These are phyloP conservation scores for Verticillium dahliae DNA, from an alignment of 2,329 filamentous ascomycete species.

Conservation along the genomic window DNA sequence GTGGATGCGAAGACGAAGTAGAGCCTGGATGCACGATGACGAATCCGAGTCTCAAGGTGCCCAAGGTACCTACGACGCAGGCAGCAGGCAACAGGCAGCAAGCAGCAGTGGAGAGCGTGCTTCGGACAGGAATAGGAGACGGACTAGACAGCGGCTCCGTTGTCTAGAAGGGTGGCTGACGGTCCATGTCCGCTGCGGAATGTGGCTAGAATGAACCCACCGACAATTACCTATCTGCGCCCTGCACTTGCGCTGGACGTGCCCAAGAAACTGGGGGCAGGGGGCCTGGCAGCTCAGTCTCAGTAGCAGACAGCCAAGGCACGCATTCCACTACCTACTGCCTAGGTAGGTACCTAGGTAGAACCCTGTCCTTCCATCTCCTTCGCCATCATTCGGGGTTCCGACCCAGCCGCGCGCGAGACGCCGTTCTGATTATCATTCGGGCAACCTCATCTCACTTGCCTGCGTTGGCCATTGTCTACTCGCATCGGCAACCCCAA, in stretches of 20 bases:
- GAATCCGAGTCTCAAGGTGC: neutral
- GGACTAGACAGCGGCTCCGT: neutral
- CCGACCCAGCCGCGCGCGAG: neutral
- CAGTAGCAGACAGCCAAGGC: neutral
- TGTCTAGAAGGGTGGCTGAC: neutral
- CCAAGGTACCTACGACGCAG: too few relatives aligned
- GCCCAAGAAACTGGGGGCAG: neutral
- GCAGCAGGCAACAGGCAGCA: too few relatives aligned
- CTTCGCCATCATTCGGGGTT: conserved; percentile 1
- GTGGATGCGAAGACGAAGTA: neutral
- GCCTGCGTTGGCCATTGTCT: neutral
- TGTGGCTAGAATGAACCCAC: neutral
- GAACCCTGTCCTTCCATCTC: conserved; percentile 1
- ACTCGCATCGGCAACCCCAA: neutral
- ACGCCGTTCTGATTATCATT: neutral
- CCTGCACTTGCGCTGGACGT: neutral
- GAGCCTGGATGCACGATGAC: neutral
- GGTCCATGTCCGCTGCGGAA: neutral
- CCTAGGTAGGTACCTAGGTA: neutral
- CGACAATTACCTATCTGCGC: neutral
- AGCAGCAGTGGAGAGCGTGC: too few relatives aligned
- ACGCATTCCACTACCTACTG: neutral
- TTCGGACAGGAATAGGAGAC: too few relatives aligned
- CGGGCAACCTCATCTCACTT: neutral
- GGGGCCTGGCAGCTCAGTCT: neutral